A percentile compares a stretch with the other conserved stretches of the same genome.
phyloP scores from a whole-genome alignment of 1,284 basidiomycete species.

The Trichosporon faecale region DNA sequence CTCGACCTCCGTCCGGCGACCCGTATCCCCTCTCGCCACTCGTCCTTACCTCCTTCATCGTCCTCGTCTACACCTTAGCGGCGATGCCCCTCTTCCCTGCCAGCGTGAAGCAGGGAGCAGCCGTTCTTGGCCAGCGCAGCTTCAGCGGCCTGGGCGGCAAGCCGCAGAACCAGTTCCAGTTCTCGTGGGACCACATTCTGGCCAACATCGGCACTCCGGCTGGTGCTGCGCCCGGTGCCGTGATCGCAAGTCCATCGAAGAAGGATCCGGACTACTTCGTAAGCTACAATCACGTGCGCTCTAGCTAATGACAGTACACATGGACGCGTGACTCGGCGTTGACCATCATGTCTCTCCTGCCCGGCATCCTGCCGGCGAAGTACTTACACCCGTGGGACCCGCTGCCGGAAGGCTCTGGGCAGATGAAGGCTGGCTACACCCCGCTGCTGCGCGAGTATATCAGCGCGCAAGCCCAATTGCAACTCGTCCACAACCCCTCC shows the following conservation, averaged over 20 bases:
- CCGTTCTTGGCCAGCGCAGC: neutral
- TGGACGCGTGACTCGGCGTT: slow-evolving; percentile 56
- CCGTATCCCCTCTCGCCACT: neutral
- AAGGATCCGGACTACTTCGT: slow-evolving; percentile 54
- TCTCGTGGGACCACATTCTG: slow-evolving; percentile 33
- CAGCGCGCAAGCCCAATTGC: slow-evolving; percentile 47
- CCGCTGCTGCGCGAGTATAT: slow-evolving; percentile 38
- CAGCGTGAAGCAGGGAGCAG: neutral
- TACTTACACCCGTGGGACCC: slow-evolving; percentile 31
- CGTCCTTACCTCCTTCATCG: neutral
- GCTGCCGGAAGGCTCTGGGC: neutral
- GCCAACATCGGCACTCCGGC: slow-evolving; percentile 45
- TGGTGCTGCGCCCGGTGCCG: slow-evolving; percentile 48
- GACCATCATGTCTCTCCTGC: slow-evolving; percentile 42
- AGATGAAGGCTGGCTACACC: neutral
- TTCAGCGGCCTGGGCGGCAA: neutral
- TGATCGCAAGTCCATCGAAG: slow-evolving; percentile 52
- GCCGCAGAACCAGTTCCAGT: slow-evolving; percentile 14
- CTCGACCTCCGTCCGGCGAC: neutral
- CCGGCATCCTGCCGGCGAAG: slow-evolving; percentile 29
- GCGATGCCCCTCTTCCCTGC: neutral
- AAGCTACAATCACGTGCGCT: neutral
- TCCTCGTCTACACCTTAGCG: neutral
- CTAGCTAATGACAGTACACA: slow-evolving; percentile 45
- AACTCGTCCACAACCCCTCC: slow-evolving; percentile 50